Conservation (phyloP, 352 stramenopile species). For the Phytopythium boreale region DNA sequence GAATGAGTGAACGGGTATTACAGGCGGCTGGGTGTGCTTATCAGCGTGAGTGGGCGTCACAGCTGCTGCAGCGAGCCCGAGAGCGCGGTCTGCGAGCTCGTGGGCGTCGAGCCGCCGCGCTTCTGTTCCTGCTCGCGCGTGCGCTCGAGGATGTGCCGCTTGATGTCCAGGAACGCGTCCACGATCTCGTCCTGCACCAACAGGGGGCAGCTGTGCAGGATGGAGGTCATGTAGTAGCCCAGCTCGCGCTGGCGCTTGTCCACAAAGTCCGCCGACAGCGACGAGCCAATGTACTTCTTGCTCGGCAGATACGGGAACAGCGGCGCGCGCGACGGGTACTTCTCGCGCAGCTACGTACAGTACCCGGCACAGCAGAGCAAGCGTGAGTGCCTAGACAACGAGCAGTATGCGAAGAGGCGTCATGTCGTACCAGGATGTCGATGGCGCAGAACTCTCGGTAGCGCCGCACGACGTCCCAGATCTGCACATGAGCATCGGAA, state of each 20-base stretch:
- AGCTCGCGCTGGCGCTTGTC: conserved; percentile 86
- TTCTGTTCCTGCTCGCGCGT: conserved; percentile 48
- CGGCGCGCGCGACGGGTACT: conserved; percentile 70
- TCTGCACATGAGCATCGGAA: conserved; percentile 26
- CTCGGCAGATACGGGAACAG: conserved; percentile 78
- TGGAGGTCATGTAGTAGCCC: conserved; percentile 84
- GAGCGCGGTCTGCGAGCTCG: conserved; percentile 8
- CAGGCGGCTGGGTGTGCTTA: too few species aligned
- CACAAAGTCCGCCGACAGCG: conserved; percentile 80
- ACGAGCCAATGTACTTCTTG: conserved; percentile 88
- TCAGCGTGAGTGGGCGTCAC: conserved; percentile 2
- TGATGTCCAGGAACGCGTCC: conserved; percentile 87
- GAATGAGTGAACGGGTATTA: neutral
- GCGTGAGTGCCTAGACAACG: neutral
- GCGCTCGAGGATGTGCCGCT: conserved; percentile 76
- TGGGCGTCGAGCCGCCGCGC: conserved; percentile 21
- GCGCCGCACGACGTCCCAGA: conserved; percentile 78
- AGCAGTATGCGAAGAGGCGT: neutral
- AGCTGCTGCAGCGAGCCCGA: conserved; percentile 10
- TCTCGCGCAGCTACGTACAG: conserved; percentile 75
- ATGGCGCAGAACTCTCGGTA: conserved; percentile 87
- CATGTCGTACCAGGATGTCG: conserved; percentile 62
- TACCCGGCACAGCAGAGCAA: neutral
- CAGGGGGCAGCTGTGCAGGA: conserved; percentile 75
- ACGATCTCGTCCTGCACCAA: conserved; percentile 85